Evolutionary conservation across 176 grass and related monocot genomes (phyloP).

Genomic region (Eragrostis curvula): DNA sequence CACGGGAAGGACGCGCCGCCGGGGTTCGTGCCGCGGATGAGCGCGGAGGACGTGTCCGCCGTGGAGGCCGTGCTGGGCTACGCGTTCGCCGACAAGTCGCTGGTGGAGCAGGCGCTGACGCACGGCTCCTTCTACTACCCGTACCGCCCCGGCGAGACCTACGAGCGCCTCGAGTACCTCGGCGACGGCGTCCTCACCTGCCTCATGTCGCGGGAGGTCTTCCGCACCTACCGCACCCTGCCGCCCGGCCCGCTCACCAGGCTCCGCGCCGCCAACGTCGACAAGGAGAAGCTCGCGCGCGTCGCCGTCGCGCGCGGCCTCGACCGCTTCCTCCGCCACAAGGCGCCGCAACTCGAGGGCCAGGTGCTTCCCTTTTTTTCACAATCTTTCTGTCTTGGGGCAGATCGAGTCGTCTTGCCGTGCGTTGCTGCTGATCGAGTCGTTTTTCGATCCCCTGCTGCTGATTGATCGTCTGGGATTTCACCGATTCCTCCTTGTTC

Average conservation of each 20-base stretch:
- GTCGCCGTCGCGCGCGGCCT: constrained; percentile 55
- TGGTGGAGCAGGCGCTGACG: constrained; percentile 69
- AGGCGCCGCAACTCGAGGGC: constrained; percentile 48
- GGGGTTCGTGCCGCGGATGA: constrained; percentile 44
- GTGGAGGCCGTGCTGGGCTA: constrained; percentile 65
- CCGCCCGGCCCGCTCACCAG: constrained; percentile 61
- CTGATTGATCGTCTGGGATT: no score
- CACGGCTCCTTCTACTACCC: constrained; percentile 62
- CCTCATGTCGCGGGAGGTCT: constrained; percentile 58
- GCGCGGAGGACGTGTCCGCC: constrained; percentile 33
- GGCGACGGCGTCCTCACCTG: constrained; percentile 69
- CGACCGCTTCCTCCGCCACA: constrained; percentile 62
- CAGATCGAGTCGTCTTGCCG: no score
- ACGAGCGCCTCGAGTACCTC: constrained; percentile 82
- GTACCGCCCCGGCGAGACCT: constrained; percentile 44
- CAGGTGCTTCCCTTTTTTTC: constrained; percentile 23
- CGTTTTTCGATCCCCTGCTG: no score
- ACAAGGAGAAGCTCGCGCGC: constrained; percentile 86
- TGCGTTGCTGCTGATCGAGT: no score
- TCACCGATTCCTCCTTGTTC: no score
- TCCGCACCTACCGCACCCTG: constrained; percentile 55
- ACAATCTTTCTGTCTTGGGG: no score
- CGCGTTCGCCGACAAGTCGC: constrained; percentile 48
- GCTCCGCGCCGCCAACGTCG: constrained; percentile 82
- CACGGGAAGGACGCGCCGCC: constrained; percentile 26